Evolutionary conservation across 176 grass and related monocot genomes (phyloP).

Genomic region (Rhynchospora tenuis): DNA sequence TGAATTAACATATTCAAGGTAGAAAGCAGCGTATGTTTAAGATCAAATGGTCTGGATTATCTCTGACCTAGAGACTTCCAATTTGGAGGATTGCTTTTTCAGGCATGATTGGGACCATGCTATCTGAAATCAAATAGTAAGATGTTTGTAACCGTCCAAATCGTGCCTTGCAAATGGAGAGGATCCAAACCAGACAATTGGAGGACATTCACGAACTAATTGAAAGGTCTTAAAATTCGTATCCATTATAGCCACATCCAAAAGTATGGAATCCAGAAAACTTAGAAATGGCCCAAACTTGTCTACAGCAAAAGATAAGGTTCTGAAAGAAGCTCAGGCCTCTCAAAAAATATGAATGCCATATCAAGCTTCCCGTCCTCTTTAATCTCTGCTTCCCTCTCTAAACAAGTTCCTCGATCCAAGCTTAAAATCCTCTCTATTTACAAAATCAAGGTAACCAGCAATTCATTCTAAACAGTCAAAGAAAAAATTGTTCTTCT

Average conservation of each 20-base stretch:
- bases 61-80: neutral
- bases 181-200: neutral
- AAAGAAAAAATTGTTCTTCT: neutral
- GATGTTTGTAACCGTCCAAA: neutral
- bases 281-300: neutral
- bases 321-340: neutral
- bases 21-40: neutral
- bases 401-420: conserved; percentile 1
- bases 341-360: conserved; percentile 17
- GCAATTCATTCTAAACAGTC: neutral
- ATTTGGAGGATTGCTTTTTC: neutral
- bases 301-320: neutral
- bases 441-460: conserved; percentile 39
- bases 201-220: neutral
- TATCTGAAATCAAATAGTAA: neutral
- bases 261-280: neutral
- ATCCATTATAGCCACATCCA: conserved; percentile 7
- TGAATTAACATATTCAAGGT: neutral
- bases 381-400: conserved; percentile 14
- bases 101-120: neutral
- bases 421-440: conserved; percentile 36
- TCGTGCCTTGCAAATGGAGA: neutral
- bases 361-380: conserved; percentile 38
- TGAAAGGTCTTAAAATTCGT: neutral
- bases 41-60: neutral